phyloP scores from a whole-genome alignment of 345 rosid genomes.

The Abelmoschus esculentus region DNA sequence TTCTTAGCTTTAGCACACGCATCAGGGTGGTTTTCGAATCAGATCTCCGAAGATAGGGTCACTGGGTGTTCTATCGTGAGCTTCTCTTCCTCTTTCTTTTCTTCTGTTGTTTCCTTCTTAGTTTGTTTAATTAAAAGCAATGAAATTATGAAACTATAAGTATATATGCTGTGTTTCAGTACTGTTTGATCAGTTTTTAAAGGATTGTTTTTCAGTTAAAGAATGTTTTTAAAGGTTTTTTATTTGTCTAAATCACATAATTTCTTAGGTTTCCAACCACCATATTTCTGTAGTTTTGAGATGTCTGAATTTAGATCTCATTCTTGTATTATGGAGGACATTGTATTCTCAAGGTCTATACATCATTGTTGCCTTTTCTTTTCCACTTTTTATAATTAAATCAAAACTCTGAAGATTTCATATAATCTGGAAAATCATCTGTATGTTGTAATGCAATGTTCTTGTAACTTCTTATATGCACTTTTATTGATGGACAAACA shows the following conservation, averaged over 20 bases:
- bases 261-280: neutral
- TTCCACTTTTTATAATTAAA: too few relatives aligned
- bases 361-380: too few relatives aligned
- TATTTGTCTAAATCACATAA: neutral
- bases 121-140: conserved; percentile 10
- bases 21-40: conserved; percentile 9
- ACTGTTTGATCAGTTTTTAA: conserved; percentile 6
- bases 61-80: conserved; percentile 6
- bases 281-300: neutral
- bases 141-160: neutral
- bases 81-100: conserved; percentile 15
- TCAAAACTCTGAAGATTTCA: neutral
- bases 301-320: conserved; percentile 2
- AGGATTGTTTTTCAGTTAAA: conserved; percentile 1
- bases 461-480: too few relatives aligned
- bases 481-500: too few relatives aligned
- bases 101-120: neutral
- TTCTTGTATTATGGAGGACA: neutral
- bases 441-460: too few relatives aligned
- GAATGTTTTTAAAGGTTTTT: neutral
- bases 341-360: too few relatives aligned
- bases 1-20: neutral
- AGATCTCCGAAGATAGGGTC: conserved; percentile 26
- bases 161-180: neutral
- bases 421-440: neutral